These are phyloP conservation scores for Steccherinum ochraceum DNA, from an alignment of 768 basidiomycete genomes.

Conservation along the genomic window DNA sequence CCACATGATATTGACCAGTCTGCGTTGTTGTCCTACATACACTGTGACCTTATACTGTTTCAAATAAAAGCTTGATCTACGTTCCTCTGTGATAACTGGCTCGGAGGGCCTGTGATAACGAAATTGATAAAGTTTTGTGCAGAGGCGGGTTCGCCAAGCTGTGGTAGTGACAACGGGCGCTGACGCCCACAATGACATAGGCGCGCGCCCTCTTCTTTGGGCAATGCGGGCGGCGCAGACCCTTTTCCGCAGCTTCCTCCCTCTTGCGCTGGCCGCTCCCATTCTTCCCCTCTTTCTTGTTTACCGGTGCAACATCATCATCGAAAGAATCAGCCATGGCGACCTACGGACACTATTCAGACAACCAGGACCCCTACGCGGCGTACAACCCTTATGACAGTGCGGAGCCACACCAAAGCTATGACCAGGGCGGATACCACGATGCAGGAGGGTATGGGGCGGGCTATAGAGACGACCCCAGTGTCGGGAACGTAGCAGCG, in stretches of 20 bases:
- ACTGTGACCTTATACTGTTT: slow-evolving; percentile 17
- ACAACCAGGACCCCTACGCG: slow-evolving; percentile 17
- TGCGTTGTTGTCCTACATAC: slow-evolving; percentile 15
- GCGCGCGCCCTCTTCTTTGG: background rate
- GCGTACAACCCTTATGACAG: slow-evolving; percentile 42
- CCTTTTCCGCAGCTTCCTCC: background rate
- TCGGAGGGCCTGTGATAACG: no score
- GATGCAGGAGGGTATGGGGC: slow-evolving; percentile 8
- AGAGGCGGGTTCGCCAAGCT: background rate
- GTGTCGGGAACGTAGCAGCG: slow-evolving; percentile 1
- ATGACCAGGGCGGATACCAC: slow-evolving; percentile 40
- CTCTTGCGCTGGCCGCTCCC: background rate
- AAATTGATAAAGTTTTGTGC: background rate
- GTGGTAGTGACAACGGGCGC: background rate
- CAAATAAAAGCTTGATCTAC: slow-evolving; percentile 7
- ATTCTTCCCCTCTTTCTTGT: background rate
- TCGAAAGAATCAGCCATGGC: background rate
- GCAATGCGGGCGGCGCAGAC: background rate
- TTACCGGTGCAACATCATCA: slow-evolving; percentile 1
- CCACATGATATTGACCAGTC: slow-evolving; percentile 9
- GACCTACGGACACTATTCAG: background rate
- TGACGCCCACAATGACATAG: background rate
- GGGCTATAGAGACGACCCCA: slow-evolving; percentile 21
- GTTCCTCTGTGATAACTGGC: no score
- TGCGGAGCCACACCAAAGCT: slow-evolving; percentile 41